Evolutionary conservation across 192 early-diverging fungal genomes (phyloP).

Genomic region (Powellomyces hirtus): DNA sequence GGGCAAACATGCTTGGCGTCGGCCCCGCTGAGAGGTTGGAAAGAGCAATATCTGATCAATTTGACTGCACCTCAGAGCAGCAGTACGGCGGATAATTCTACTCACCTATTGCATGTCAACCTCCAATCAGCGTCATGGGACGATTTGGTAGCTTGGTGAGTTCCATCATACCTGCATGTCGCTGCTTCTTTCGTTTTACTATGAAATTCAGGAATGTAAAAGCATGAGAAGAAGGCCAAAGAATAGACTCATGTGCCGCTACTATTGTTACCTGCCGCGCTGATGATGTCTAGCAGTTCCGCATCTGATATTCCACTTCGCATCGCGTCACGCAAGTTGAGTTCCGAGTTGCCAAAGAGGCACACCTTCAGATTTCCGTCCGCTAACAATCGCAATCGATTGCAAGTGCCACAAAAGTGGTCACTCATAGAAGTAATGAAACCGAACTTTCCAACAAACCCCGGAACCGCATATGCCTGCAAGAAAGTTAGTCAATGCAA

Average conservation of each 20-base stretch:
- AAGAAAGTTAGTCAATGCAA: background rate
- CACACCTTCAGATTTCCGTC: conserved; percentile 95
- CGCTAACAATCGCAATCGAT: conserved; percentile 86
- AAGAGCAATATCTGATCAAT: too few species aligned
- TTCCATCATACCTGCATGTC: conserved; percentile 91
- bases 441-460: conserved; percentile 84
- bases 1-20: too few species aligned
- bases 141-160: conserved; percentile 81
- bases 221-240: background rate
- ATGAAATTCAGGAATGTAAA: too few species aligned
- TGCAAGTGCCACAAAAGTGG: conserved; percentile 94
- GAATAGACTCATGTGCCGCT: background rate
- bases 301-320: conserved; percentile 62
- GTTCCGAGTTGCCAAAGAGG: conserved; percentile 90
- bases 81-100: too few species aligned
- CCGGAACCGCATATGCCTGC: conserved; percentile 70
- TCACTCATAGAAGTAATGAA: conserved; percentile 99
- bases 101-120: too few species aligned
- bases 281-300: conserved; percentile 69
- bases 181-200: conserved; percentile 81
- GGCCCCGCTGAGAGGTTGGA: too few species aligned
- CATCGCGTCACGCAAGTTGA: conserved; percentile 78
- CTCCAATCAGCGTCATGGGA: conserved; percentile 95
- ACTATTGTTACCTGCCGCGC: conserved; percentile 57
- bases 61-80: too few species aligned